Conservation (phyloP, 179 eudicot genomes). For the Beta macrorhiza region DNA sequence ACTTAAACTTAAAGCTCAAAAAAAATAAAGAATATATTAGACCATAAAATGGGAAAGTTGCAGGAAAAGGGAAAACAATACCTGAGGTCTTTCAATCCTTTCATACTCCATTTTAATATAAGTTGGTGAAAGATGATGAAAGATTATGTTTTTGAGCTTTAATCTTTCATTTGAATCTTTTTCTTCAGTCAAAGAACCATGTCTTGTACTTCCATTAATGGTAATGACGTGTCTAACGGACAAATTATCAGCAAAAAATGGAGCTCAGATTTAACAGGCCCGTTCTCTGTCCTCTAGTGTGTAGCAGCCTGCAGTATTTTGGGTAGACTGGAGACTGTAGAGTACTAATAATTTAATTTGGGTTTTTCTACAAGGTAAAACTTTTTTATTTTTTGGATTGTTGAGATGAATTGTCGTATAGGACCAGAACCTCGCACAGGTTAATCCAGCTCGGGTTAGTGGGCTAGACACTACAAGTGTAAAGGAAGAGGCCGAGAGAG, state of each 20-base stretch:
- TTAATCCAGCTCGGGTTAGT: too few relatives aligned
- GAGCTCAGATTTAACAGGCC: slow-evolving; percentile 31
- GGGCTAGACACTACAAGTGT: too few relatives aligned
- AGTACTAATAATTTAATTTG: not conserved
- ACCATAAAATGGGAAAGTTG: not conserved
- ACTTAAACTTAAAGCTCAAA: not conserved
- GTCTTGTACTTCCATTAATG: slow-evolving; percentile 21
- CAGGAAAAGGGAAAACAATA: not conserved
- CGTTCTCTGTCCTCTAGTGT: slow-evolving; percentile 27
- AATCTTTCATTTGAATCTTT: slow-evolving; percentile 2
- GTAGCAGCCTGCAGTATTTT: not conserved
- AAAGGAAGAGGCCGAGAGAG: too few relatives aligned
- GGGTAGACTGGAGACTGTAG: slow-evolving; percentile 18
- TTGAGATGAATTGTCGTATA: too few relatives aligned
- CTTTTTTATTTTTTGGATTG: too few relatives aligned
- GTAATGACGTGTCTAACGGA: slow-evolving; percentile 25
- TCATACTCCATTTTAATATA: slow-evolving; percentile 32
- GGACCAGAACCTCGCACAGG: too few relatives aligned
- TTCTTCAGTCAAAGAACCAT: slow-evolving; percentile 9
- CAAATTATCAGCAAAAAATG: slow-evolving; percentile 18
- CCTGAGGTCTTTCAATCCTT: slow-evolving; percentile 43
- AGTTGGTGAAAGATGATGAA: not conserved
- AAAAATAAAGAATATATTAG: not conserved
- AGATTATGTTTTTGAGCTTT: not conserved
- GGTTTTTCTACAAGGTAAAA: not conserved